Evolutionary conservation across 208 protist genomes (phyloP).

Genomic region (Trypanosoma lewisi): DNA sequence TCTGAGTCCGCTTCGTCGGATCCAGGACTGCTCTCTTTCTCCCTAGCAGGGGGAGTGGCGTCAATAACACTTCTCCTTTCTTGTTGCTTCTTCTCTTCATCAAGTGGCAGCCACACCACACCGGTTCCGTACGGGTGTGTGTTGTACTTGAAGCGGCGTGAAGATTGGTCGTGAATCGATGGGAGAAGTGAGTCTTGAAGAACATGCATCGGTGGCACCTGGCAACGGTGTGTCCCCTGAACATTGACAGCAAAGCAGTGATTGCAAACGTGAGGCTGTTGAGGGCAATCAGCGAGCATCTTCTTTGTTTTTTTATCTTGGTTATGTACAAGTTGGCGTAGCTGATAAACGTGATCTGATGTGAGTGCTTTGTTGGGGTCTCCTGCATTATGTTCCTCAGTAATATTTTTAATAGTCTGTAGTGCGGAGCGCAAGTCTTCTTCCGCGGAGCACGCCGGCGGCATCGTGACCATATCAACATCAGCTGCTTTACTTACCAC

Average conservation of each 20-base stretch:
- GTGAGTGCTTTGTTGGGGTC: conserved; percentile 32
- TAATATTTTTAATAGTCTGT: conserved; percentile 52
- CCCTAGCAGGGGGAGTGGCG: background rate
- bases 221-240: conserved; percentile 57
- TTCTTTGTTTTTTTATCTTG: conserved; percentile 69
- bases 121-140: conserved; percentile 74
- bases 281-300: conserved; percentile 43
- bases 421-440: conserved; percentile 56
- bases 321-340: conserved; percentile 60
- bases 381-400: conserved; percentile 30
- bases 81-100: background rate
- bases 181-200: conserved; percentile 47
- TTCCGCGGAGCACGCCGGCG: conserved; percentile 56
- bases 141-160: conserved; percentile 61
- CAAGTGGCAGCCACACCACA: conserved; percentile 63
- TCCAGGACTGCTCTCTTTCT: conserved; percentile 34
- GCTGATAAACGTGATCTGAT: conserved; percentile 43
- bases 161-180: conserved; percentile 51
- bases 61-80: conserved; percentile 23
- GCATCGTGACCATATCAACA: background rate
- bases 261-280: conserved; percentile 62
- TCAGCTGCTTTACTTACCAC: background rate
- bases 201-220: conserved; percentile 15
- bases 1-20: conserved; percentile 34
- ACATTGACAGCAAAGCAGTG: conserved; percentile 76